Evolutionary conservation across 1,284 basidiomycete species (phyloP), one percentile per base, ranked within the genome.

Genomic region (Cutaneotrichosporon cutaneum): DNA sequence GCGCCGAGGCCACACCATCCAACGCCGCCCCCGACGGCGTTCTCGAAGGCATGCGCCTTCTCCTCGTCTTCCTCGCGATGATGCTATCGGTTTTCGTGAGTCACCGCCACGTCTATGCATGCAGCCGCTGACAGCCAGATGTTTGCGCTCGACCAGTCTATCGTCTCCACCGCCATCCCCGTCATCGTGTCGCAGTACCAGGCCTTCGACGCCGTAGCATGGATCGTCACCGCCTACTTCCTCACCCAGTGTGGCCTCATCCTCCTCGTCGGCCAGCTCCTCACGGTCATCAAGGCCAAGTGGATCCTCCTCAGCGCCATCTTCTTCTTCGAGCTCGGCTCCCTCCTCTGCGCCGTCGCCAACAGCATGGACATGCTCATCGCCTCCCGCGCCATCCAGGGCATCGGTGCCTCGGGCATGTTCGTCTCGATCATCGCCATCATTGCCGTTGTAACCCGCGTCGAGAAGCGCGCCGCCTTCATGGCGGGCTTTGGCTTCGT

Each of bases 291-390:
- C 60, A 79, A 79, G 32, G 77, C 80, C 53, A 83, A 83, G 70
- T 79, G 72, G 65, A 72, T 83, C 32, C 82, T 82, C 62, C 74
- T 84, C 35, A 66, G 67, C 21, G 76, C 82, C 45, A 78, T 85
- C 58, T 66, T 80, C 62, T 73, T 79, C 58, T 83, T 82, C 61
- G 81, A 82, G 60, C 59, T 81, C 33, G 84, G 84, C 13, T 81
- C 79, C 10, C 73, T 83, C 32, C 69, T 85, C 24, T 85, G 83
- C 62, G 84, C 80, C n/a, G 80, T 82, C 14, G 77, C 83, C 0
- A 78, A 71, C 30, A 63, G 59, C 33, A 74, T 77, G 66, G 59
- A 67, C 33, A 69, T 81, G 39, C 69, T 85, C 52, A 84, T 85
- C 65, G 77, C 84, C 51, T 82, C 82, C 1, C 77, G 84, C 47